Conservation (phyloP, 441 rosid genomes). For the Populus tomentosa region DNA sequence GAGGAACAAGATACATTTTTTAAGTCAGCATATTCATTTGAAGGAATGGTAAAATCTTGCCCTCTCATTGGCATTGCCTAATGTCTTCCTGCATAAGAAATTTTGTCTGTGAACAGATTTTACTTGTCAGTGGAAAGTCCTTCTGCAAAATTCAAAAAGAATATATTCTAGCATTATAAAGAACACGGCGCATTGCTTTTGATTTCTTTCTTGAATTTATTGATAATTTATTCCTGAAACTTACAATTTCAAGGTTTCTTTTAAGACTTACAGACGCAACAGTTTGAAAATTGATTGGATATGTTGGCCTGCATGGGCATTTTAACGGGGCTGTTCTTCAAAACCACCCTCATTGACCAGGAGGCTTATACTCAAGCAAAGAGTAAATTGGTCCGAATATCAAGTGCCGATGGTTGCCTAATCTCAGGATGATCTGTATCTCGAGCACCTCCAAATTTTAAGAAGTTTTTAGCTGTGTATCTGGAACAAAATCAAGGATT, state of each 20-base stretch:
- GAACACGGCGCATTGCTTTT: too few species aligned
- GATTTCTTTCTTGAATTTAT: too few species aligned
- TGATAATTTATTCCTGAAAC: too few species aligned
- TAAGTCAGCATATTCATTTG: slow-evolving; percentile 28
- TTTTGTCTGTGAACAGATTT: neutral
- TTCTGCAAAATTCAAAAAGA: neutral
- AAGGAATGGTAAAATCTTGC: slow-evolving; percentile 25
- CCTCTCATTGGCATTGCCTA: slow-evolving; percentile 6
- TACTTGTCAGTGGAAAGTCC: neutral
- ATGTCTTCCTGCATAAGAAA: slow-evolving; percentile 18
- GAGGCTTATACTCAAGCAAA: too few species aligned
- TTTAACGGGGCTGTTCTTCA: neutral
- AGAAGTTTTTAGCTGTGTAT: slow-evolving; percentile 20
- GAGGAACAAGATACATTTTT: slow-evolving; percentile 16
- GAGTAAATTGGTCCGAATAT: slow-evolving; percentile 2
- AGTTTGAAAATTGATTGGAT: too few species aligned
- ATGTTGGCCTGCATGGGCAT: too few species aligned
- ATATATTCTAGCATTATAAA: too few species aligned
- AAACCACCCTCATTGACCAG: too few species aligned
- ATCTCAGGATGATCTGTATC: slow-evolving; percentile 17
- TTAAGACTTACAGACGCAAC: too few species aligned
- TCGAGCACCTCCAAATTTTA: slow-evolving; percentile 17
- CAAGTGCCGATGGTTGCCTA: slow-evolving; percentile 6
- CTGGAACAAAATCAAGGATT: neutral
- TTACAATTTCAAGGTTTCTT: too few species aligned